Conservation (phyloP, 2,329 filamentous ascomycete species). For the Diplodia scrobiculata region DNA sequence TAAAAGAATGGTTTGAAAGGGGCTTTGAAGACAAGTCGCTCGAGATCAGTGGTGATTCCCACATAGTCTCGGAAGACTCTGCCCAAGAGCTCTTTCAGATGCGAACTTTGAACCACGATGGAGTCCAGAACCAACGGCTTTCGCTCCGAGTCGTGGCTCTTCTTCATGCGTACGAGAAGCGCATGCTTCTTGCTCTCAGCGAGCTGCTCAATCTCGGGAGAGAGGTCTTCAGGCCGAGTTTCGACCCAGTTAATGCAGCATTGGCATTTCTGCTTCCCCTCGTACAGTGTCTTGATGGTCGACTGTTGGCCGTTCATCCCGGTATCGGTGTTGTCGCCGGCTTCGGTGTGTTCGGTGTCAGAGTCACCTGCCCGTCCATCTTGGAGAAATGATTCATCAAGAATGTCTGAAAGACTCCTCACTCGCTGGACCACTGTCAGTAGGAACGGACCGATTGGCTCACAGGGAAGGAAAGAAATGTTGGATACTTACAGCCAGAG, state of each 20-base stretch:
- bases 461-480: background rate
- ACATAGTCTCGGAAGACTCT: conserved; percentile 39
- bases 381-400: background rate
- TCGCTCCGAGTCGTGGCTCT: background rate
- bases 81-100: conserved; percentile 39
- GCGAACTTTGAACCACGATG: conserved; percentile 42
- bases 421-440: background rate
- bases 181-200: conserved; percentile 32
- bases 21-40: conserved; percentile 39
- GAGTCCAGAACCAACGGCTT: conserved; percentile 34
- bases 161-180: conserved; percentile 32
- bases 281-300: conserved; percentile 32
- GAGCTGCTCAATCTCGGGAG: conserved; percentile 32
- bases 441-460: too few species aligned
- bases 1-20: conserved; percentile 45
- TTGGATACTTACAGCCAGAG: background rate
- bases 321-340: background rate
- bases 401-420: background rate
- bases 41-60: conserved; percentile 39
- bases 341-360: background rate
- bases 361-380: background rate
- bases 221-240: conserved; percentile 31
- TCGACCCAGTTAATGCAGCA: conserved; percentile 35
- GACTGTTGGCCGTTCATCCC: background rate
- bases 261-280: conserved; percentile 31